phyloP scores from a whole-genome alignment of 2,329 filamentous ascomycete species.

The Fusarium zealandicum region DNA sequence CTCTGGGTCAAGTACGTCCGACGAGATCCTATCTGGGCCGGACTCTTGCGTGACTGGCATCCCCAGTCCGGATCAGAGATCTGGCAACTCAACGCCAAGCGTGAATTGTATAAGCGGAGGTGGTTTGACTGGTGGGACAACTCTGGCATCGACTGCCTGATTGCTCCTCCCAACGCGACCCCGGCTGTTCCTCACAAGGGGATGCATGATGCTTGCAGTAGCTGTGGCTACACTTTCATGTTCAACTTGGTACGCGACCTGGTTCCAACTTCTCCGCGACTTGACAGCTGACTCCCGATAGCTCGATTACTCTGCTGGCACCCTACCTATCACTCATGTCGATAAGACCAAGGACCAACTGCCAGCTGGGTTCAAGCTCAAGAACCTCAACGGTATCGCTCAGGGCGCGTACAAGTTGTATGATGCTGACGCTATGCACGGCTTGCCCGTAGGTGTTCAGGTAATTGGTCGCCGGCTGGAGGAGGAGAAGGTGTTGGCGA shows the following conservation, averaged over 20 bases:
- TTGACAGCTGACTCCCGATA: constrained; percentile 43
- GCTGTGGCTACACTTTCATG: constrained; percentile 91
- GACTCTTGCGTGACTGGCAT: constrained; percentile 75
- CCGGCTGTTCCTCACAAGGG: constrained; percentile 86
- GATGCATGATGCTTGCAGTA: constrained; percentile 85
- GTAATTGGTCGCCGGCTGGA: constrained; percentile 80
- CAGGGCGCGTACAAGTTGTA: constrained; percentile 87
- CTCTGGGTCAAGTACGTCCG: constrained; percentile 87
- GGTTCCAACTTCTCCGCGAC: too few species aligned
- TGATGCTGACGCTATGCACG: constrained; percentile 82
- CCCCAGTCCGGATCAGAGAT: constrained; percentile 78
- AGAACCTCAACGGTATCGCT: constrained; percentile 78
- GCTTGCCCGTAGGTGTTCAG: constrained; percentile 86
- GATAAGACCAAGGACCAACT: constrained; percentile 73
- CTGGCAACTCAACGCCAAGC: constrained; percentile 79
- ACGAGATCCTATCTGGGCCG: constrained; percentile 79
- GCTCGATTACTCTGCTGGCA: constrained; percentile 85
- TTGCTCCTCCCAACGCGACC: constrained; percentile 88
- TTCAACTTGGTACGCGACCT: constrained; percentile 76
- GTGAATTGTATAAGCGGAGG: constrained; percentile 77
- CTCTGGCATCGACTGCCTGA: constrained; percentile 75
- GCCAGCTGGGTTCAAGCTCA: constrained; percentile 65
- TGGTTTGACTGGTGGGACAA: constrained; percentile 90
- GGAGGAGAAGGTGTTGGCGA: constrained; percentile 85
- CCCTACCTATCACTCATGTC: constrained; percentile 86